phyloP scores from a whole-genome alignment of 371 early-diverging fungal species.

The Choanephora cucurbitarum region DNA sequence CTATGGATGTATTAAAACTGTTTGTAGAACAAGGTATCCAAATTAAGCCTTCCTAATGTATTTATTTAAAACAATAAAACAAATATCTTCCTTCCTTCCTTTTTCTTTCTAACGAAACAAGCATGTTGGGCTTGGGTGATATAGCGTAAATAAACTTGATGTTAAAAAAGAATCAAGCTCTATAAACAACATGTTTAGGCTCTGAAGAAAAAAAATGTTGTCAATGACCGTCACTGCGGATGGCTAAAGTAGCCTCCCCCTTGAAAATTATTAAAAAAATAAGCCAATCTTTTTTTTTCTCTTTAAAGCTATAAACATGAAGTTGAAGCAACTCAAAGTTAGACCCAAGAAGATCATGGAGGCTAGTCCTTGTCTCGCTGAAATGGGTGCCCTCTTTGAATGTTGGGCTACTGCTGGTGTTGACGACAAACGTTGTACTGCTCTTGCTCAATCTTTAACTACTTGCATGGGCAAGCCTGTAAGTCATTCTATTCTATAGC shows the following conservation, averaged over 20 bases:
- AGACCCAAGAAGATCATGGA: slow-evolving; percentile 65
- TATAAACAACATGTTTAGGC: no score
- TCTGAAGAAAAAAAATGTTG: no score
- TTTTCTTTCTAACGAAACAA: no score
- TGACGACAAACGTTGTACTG: slow-evolving; percentile 60
- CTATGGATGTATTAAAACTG: slow-evolving; percentile 58
- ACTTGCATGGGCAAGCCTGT: slow-evolving; percentile 66
- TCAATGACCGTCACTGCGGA: no score
- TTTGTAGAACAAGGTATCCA: slow-evolving; percentile 53
- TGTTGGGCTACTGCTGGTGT: slow-evolving; percentile 67
- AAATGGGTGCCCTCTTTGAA: slow-evolving; percentile 70
- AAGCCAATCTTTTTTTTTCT: slow-evolving; percentile 5
- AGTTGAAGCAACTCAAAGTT: slow-evolving; percentile 67
- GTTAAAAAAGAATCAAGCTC: no score
- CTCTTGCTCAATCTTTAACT: slow-evolving; percentile 57
- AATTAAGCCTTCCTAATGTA: slow-evolving; percentile 19
- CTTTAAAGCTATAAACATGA: slow-evolving; percentile 40
- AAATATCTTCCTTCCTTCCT: no score
- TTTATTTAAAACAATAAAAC: no score
- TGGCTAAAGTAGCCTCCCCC: no score
- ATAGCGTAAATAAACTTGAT: no score
- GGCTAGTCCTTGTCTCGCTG: slow-evolving; percentile 64
- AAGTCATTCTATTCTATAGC: no score
- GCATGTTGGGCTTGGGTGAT: no score
- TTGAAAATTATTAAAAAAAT: not conserved